phyloP scores from a whole-genome alignment of 176 grass and related monocot species.

The Aegilops sharonensis region DNA sequence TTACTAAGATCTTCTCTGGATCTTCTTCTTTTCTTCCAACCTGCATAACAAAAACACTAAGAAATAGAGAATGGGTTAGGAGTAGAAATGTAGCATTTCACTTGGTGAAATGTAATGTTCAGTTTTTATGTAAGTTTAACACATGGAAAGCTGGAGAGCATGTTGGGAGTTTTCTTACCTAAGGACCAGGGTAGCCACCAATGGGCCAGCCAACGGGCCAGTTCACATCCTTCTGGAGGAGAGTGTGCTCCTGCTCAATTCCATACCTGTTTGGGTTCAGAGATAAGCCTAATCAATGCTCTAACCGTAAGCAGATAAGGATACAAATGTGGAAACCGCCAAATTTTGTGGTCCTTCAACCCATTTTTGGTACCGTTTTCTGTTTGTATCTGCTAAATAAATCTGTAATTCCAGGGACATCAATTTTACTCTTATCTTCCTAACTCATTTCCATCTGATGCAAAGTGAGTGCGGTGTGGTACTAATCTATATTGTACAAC shows the following conservation, averaged over 20 bases:
- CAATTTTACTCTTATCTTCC: neutral
- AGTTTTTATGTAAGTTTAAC: no score
- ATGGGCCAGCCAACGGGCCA: conserved; percentile 94
- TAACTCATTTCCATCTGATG: neutral
- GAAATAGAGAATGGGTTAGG: no score
- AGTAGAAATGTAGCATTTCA: no score
- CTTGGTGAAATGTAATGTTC: no score
- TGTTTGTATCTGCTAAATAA: neutral
- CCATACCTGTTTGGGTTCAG: conserved; percentile 75
- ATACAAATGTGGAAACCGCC: neutral
- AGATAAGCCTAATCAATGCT: neutral
- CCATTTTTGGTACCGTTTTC: neutral
- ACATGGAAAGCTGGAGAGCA: no score
- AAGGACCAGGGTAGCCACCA: conserved; percentile 88
- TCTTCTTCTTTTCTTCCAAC: no score
- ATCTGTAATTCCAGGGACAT: neutral
- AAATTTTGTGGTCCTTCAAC: conserved; percentile 18
- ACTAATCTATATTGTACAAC: no score
- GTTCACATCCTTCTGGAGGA: conserved; percentile 88
- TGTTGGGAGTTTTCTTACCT: conserved; percentile 38
- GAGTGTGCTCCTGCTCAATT: conserved; percentile 95
- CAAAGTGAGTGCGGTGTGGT: neutral
- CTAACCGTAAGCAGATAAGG: conserved; percentile 7
- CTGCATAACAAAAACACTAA: no score
- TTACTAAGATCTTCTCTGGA: no score